Evolutionary conservation across 2,329 filamentous ascomycete genomes (phyloP).

Genomic region (Ophiocordyceps polyrhachis-furcata): DNA sequence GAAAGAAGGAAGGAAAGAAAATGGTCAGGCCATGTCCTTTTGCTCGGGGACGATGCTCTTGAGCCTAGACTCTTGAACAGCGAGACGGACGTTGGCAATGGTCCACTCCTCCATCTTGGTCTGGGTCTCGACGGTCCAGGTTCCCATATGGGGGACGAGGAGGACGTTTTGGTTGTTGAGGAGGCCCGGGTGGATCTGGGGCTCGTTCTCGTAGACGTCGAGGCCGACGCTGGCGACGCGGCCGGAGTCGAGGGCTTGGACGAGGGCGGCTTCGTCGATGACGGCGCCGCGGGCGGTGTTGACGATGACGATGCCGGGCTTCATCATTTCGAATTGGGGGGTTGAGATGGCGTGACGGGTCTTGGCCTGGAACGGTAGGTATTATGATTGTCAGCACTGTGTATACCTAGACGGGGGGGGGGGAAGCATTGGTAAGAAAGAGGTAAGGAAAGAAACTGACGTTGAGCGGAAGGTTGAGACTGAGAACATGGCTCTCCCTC

Average conservation of each 20-base stretch:
- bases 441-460: constrained; percentile 30
- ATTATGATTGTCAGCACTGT: too few species aligned
- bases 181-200: constrained; percentile 40
- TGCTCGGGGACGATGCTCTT: constrained; percentile 60
- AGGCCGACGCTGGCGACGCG: constrained; percentile 34
- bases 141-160: constrained; percentile 50
- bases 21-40: constrained; percentile 11
- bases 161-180: constrained; percentile 39
- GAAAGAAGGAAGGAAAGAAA: too few species aligned
- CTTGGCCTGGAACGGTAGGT: too few species aligned
- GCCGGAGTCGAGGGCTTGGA: constrained; percentile 30
- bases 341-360: constrained; percentile 50
- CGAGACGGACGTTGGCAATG: constrained; percentile 49
- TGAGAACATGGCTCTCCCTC: constrained; percentile 32
- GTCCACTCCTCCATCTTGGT: constrained; percentile 58
- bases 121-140: constrained; percentile 35
- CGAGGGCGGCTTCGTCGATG: constrained; percentile 36
- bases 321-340: constrained; percentile 31
- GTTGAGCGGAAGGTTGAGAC: constrained; percentile 41
- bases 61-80: constrained; percentile 41
- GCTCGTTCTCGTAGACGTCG: constrained; percentile 40
- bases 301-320: constrained; percentile 34
- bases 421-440: too few species aligned
- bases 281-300: constrained; percentile 39
- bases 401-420: too few species aligned